These are phyloP conservation scores for Vigna radiata DNA, from an alignment of 306 rosid species.

Conservation along the genomic window DNA sequence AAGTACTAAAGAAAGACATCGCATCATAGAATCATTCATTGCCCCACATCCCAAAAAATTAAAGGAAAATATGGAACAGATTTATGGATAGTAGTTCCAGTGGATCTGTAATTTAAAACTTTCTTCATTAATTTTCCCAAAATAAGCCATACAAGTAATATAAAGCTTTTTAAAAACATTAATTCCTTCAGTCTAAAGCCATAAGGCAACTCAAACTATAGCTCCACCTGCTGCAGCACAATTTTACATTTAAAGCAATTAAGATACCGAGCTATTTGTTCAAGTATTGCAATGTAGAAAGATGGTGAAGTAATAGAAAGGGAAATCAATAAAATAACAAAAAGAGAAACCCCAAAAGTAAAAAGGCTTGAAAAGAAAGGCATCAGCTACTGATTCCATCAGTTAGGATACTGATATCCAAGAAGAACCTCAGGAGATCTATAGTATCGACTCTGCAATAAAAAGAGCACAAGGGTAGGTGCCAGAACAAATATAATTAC, in stretches of 20 bases:
- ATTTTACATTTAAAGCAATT: slow-evolving; percentile 23
- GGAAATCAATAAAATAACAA: slow-evolving; percentile 9
- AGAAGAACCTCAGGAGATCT: slow-evolving; percentile 99
- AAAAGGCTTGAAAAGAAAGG: slow-evolving; percentile 14
- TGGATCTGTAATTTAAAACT: background rate
- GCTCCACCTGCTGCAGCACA: slow-evolving; percentile 37
- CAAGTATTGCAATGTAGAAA: slow-evolving; percentile 27
- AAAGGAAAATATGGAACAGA: background rate
- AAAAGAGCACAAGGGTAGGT: slow-evolving; percentile 29
- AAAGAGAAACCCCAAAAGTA: slow-evolving; percentile 12
- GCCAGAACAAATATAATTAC: slow-evolving; percentile 39
- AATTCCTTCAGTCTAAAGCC: slow-evolving; percentile 25
- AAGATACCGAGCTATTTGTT: slow-evolving; percentile 27
- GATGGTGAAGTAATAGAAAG: slow-evolving; percentile 30
- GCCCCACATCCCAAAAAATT: background rate
- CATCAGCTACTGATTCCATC: slow-evolving; percentile 40
- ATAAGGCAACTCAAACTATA: slow-evolving; percentile 35
- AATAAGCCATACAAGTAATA: slow-evolving; percentile 7
- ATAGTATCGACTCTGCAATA: slow-evolving; percentile 95
- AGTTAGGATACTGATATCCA: slow-evolving; percentile 96
- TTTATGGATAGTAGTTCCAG: background rate
- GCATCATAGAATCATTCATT: slow-evolving; percentile 14
- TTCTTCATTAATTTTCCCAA: slow-evolving; percentile 8
- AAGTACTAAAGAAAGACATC: slow-evolving; percentile 15
- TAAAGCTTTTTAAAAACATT: slow-evolving; percentile 5